Evolutionary conservation across 352 stramenopile genomes (phyloP).

Genomic region (Phytophthora litchii): DNA sequence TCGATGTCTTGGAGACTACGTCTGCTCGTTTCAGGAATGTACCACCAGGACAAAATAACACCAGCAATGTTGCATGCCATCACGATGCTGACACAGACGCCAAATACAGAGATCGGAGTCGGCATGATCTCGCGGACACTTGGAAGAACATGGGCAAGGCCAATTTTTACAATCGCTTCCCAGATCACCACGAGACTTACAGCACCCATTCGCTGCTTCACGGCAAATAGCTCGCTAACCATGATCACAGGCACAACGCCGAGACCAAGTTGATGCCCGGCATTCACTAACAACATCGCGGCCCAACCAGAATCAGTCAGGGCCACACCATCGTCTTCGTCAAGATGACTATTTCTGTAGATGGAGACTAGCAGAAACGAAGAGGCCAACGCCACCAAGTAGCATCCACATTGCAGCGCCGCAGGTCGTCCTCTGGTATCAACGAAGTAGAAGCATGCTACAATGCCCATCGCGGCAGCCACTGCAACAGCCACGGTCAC

Average conservation of each 20-base stretch:
- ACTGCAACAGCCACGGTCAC: constrained; percentile 49
- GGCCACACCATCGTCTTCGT: constrained; percentile 24
- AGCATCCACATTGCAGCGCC: constrained; percentile 63
- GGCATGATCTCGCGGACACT: constrained; percentile 45
- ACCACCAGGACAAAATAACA: constrained; percentile 61
- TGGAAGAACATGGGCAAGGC: constrained; percentile 42
- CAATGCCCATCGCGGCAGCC: constrained; percentile 50
- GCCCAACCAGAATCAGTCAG: constrained; percentile 68
- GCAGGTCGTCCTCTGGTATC: constrained; percentile 61
- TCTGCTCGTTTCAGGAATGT: constrained; percentile 75
- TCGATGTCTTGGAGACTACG: constrained; percentile 85
- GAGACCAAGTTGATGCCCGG: constrained; percentile 69
- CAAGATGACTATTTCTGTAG: constrained; percentile 34
- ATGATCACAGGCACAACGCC: constrained; percentile 64
- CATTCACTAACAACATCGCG: constrained; percentile 64
- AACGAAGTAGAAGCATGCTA: constrained; percentile 68
- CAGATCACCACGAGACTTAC: constrained; percentile 74
- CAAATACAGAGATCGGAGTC: constrained; percentile 50
- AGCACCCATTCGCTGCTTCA: constrained; percentile 62
- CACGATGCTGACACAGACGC: constrained; percentile 44
- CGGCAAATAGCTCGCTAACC: constrained; percentile 75
- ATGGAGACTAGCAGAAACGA: constrained; percentile 55
- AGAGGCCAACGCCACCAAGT: constrained; percentile 52
- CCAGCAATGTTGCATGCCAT: constrained; percentile 54
- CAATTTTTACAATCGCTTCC: constrained; percentile 52